Base-by-base conservation (phyloP, 805 yeast species). In the Barnettozyma californica region DNA sequence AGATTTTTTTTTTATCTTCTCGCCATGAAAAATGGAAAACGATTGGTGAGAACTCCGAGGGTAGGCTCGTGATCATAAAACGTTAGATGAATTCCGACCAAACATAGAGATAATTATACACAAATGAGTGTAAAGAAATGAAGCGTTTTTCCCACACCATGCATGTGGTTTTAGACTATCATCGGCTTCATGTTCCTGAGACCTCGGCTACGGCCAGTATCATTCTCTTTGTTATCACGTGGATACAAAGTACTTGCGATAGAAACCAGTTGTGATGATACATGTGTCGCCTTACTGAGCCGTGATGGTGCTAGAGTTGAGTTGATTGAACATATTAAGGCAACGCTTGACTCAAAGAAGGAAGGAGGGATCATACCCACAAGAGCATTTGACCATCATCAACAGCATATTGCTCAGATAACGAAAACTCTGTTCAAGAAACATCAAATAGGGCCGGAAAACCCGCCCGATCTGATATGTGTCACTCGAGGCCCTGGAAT, bases 401-500 rank as follows among this genome's bases (percentile, higher is more conserved):
- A 87, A 52, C 47, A 63, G 23, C 63, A 68, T 10, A 64, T 92
- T 3, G 84, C 87, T 0, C 56, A 61, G 0, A 61, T 84, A 33
- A 80, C 85, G 0, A 48, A 63, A 14, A 62, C 69, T 6, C 66
- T 84, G 5, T 67, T 84, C 14, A 33, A 25, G 0, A 50, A 60
- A 0, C 53, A 56, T 7, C 48, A 50, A 3, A 51, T 60, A 1
- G 33, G 39, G 1, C n/a, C 47, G 2, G 25, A 40, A 1, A 61
- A 48, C 40, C 59, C 53, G 27, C 88, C 90, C 0, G 96, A 87
- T 61, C 62, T 94, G 41, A 76, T 94, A 1, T 86, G 96, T 64
- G 96, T 84, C 5, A 94, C 99, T 0, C 70, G 96, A 55, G 99
- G 99, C 0, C 99, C 99, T 0, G 99, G 99, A 0, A 89, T 94